A percentile compares a stretch with the other conserved stretches of the same genome.
phyloP scores from a whole-genome alignment of 139 green algal species.

The Micractinium conductrix region DNA sequence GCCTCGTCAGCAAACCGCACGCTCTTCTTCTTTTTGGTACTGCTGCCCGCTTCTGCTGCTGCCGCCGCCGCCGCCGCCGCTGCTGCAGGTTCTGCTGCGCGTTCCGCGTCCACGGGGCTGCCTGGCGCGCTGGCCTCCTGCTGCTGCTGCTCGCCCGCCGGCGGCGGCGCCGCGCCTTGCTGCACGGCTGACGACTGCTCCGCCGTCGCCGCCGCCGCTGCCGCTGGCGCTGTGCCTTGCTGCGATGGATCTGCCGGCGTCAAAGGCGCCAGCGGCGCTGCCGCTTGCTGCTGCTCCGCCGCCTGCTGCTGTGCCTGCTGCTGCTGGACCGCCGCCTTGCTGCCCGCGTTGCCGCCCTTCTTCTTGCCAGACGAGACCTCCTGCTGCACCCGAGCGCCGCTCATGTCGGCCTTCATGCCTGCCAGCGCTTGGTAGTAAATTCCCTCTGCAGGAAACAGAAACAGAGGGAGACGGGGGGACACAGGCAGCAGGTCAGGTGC shows the following conservation, averaged over 20 bases:
- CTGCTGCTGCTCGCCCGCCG: neutral
- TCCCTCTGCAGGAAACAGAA: conserved; percentile 61
- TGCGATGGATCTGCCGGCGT: neutral
- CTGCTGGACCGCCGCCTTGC: too few relatives aligned
- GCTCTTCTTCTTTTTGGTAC: conserved; percentile 2
- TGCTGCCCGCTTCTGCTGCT: too few relatives aligned
- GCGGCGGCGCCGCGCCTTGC: neutral
- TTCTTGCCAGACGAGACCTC: conserved; percentile 15
- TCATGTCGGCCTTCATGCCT: conserved; percentile 88
- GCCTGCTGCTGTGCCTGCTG: neutral
- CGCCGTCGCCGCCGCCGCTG: neutral
- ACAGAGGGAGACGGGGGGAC: neutral
- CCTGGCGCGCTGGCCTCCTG: neutral
- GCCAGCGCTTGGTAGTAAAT: conserved; percentile 95
- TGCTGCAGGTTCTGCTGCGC: too few relatives aligned
- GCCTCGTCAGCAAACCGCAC: conserved; percentile 10
- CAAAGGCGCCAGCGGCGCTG: neutral
- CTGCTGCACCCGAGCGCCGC: conserved; percentile 53
- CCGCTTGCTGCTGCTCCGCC: conserved; percentile 15
- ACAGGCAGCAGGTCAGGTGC: neutral
- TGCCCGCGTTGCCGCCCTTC: neutral
- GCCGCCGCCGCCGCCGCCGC: too few relatives aligned
- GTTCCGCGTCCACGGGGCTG: too few relatives aligned
- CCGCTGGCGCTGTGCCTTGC: neutral
- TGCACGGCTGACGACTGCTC: neutral